These are phyloP conservation scores for Cladosporium sp. DNA, from an alignment of 2,329 filamentous ascomycete species.

Conservation along the genomic window DNA sequence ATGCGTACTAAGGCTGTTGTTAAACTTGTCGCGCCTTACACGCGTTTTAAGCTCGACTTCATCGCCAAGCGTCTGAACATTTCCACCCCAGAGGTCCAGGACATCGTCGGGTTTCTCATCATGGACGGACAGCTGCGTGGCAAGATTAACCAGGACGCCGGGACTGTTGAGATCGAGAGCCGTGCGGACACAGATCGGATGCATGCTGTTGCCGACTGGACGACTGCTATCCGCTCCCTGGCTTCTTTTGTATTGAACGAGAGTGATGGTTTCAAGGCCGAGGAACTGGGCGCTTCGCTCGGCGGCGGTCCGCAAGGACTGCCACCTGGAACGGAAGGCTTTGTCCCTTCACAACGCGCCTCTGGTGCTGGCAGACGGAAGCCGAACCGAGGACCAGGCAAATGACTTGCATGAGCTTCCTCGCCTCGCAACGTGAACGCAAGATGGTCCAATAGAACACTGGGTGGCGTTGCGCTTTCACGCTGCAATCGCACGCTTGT, in stretches of 20 bases:
- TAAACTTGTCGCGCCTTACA: slow-evolving; percentile 92
- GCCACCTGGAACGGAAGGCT: slow-evolving; percentile 10
- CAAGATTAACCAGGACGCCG: slow-evolving; percentile 82
- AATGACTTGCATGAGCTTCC: slow-evolving; percentile 25
- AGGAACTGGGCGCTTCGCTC: slow-evolving; percentile 31
- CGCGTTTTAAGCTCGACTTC: slow-evolving; percentile 80
- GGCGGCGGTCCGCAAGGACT: slow-evolving; percentile 5
- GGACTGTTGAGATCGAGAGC: slow-evolving; percentile 75
- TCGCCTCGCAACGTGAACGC: slow-evolving; percentile 1
- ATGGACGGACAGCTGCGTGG: slow-evolving; percentile 82
- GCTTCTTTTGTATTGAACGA: slow-evolving; percentile 72
- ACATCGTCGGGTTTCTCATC: slow-evolving; percentile 93
- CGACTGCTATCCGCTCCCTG: slow-evolving; percentile 61
- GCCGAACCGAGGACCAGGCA: slow-evolving; percentile 23
- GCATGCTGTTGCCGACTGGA: slow-evolving; percentile 68
- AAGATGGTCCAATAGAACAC: slow-evolving; percentile 2
- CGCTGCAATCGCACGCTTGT: neutral
- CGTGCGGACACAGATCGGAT: slow-evolving; percentile 69
- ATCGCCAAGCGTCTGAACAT: slow-evolving; percentile 87
- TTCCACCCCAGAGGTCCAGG: slow-evolving; percentile 77
- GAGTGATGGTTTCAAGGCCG: slow-evolving; percentile 62
- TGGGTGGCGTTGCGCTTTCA: slow-evolving; percentile 3
- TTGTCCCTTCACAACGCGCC: slow-evolving; percentile 13
- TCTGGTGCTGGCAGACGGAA: slow-evolving; percentile 28
- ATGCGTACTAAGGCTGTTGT: slow-evolving; percentile 95